Evolutionary conservation across 345 rosid genomes (phyloP).

Genomic region (Camelina sativa): DNA sequence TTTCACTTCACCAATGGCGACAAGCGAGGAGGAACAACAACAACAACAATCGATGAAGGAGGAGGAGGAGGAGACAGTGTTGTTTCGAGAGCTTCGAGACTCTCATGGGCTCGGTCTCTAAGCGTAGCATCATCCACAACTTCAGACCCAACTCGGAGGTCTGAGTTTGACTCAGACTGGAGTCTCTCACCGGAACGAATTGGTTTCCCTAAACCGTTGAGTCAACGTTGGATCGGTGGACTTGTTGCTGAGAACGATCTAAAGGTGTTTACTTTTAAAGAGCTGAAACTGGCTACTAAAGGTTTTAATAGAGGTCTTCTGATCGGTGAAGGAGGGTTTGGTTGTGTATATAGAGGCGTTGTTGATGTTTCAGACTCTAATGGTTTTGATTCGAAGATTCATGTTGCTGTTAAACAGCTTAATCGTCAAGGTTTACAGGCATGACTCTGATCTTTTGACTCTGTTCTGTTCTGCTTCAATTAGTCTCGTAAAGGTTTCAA

Average conservation of each 20-base stretch:
- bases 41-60: slow-evolving; percentile 29
- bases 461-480: slow-evolving; percentile 21
- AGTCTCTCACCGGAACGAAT: slow-evolving; percentile 65
- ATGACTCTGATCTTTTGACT: slow-evolving; percentile 42
- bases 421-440: slow-evolving; percentile 99
- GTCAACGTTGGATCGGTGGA: slow-evolving; percentile 57
- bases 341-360: slow-evolving; percentile 83
- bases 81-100: slow-evolving; percentile 63
- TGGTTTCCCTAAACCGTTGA: slow-evolving; percentile 55
- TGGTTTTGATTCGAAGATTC: slow-evolving; percentile 53
- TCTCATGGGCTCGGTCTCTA: slow-evolving; percentile 88
- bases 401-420: slow-evolving; percentile 87
- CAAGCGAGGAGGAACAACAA: slow-evolving; percentile 40
- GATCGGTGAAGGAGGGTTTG: slow-evolving; percentile 97
- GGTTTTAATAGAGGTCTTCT: slow-evolving; percentile 75
- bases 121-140: slow-evolving; percentile 85
- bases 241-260: slow-evolving; percentile 61
- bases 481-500: slow-evolving; percentile 1
- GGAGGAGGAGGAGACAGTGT: slow-evolving; percentile 43
- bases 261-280: slow-evolving; percentile 67
- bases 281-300: slow-evolving; percentile 81
- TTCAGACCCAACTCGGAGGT: slow-evolving; percentile 71
- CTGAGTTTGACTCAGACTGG: slow-evolving; percentile 85
- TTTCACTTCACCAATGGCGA: slow-evolving; percentile 90
- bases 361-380: slow-evolving; percentile 51